Conservation (phyloP, 441 rosid genomes). For the Eruca vesicaria region DNA sequence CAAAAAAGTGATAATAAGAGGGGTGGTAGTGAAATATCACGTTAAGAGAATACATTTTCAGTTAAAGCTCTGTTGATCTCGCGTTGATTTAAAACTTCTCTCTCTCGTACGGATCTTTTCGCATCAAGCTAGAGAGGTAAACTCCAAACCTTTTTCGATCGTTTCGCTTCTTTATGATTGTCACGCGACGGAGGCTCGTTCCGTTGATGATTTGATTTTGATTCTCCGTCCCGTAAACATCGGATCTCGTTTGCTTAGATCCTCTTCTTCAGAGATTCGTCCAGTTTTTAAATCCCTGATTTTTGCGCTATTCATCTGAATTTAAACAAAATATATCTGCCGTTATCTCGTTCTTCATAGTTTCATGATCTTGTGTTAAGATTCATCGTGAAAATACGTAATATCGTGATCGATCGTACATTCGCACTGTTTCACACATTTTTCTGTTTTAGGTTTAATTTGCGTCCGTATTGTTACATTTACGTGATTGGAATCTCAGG, state of each 20-base stretch:
- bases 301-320: neutral
- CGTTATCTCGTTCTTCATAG: neutral
- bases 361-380: neutral
- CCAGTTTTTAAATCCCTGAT: neutral
- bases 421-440: neutral
- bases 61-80: neutral
- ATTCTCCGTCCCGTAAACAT: neutral
- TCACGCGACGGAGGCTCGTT: neutral
- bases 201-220: neutral
- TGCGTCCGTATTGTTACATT: neutral
- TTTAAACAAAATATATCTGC: neutral
- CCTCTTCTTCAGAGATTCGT: neutral
- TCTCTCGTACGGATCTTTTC: conserved; percentile 17
- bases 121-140: conserved; percentile 12
- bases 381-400: neutral
- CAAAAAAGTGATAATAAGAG: neutral
- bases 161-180: neutral
- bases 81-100: neutral
- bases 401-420: conserved; percentile 9
- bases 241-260: neutral
- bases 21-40: neutral
- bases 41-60: neutral
- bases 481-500: neutral
- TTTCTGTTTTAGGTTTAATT: neutral
- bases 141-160: neutral